Percentiles rank a stretch among this genome's conserved stretches.
phyloP scores from a whole-genome alignment of 192 early-diverging fungal species.

The Coemansia sp. region DNA sequence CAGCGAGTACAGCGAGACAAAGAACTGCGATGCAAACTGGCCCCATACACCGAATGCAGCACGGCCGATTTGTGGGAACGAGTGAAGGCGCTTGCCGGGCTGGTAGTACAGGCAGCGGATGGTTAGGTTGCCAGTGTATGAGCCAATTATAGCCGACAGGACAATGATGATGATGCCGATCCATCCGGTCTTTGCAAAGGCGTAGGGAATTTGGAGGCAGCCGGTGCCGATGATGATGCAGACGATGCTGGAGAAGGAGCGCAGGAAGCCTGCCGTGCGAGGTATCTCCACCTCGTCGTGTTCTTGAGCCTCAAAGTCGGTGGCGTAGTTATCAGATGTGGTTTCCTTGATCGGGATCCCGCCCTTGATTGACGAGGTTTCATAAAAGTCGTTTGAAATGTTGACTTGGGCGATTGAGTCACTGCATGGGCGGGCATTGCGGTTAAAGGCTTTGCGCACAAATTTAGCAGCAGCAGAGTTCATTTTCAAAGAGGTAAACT shows the following conservation, averaged over 20 bases:
- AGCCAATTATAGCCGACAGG: constrained; percentile 67
- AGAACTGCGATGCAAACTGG: constrained; percentile 59
- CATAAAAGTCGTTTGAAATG: constrained; percentile 20
- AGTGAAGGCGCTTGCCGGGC: constrained; percentile 47
- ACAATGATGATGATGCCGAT: constrained; percentile 68
- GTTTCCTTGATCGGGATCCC: constrained; percentile 24
- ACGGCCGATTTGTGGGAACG: constrained; percentile 65
- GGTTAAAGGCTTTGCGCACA: constrained; percentile 34
- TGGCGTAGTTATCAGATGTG: constrained; percentile 19
- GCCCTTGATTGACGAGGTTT: constrained; percentile 28
- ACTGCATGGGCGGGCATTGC: constrained; percentile 7
- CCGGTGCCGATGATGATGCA: constrained; percentile 84
- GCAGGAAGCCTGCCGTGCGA: constrained; percentile 46
- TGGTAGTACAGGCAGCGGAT: constrained; percentile 72
- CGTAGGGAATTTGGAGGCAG: constrained; percentile 77
- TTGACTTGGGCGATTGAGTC: constrained; percentile 16
- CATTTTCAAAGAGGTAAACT: too few relatives aligned
- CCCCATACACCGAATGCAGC: constrained; percentile 66
- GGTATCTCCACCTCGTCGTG: constrained; percentile 10
- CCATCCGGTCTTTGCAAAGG: constrained; percentile 77
- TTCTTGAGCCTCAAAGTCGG: constrained; percentile 10
- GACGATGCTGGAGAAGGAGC: constrained; percentile 64
- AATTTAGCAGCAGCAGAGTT: constrained; percentile 19
- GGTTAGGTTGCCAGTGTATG: constrained; percentile 72
- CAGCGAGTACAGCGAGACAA: constrained; percentile 63